phyloP scores from a whole-genome alignment of 345 rosid species.

The Pistacia atlantica region DNA sequence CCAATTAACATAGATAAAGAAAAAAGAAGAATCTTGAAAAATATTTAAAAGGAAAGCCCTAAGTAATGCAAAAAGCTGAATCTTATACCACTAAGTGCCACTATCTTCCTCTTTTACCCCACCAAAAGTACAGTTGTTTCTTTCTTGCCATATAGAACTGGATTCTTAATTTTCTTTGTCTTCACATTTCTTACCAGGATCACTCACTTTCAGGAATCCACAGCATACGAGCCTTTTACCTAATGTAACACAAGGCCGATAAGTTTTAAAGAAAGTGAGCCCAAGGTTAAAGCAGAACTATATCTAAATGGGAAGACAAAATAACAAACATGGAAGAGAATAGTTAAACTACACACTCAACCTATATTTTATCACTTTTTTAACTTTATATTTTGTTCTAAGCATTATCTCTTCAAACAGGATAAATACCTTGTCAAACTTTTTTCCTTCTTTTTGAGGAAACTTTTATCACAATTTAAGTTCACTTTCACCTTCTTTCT shows the following conservation, averaged over 20 bases:
- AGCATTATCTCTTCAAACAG: neutral
- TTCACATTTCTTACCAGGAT: neutral
- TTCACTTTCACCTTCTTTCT: neutral
- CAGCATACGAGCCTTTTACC: neutral
- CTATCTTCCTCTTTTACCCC: no score
- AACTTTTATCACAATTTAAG: neutral
- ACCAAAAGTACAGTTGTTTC: no score
- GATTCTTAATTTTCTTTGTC: neutral
- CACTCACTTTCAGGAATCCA: neutral
- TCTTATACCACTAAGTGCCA: no score
- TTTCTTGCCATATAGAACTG: neutral
- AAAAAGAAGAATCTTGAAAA: no score
- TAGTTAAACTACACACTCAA: neutral
- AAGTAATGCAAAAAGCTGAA: no score
- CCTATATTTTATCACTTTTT: neutral
- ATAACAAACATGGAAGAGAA: neutral
- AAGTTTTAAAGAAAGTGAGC: neutral
- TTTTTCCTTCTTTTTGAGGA: neutral
- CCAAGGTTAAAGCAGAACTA: neutral
- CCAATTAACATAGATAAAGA: no score
- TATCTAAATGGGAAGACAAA: neutral
- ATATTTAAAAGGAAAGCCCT: no score
- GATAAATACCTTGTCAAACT: neutral
- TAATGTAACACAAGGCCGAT: neutral
- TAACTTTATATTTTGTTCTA: neutral